A percentile compares a stretch with the other conserved stretches of the same genome.
These are phyloP conservation scores for Ciborinia camelliae DNA, from an alignment of 2,329 filamentous ascomycete genomes.

Conservation along the genomic window DNA sequence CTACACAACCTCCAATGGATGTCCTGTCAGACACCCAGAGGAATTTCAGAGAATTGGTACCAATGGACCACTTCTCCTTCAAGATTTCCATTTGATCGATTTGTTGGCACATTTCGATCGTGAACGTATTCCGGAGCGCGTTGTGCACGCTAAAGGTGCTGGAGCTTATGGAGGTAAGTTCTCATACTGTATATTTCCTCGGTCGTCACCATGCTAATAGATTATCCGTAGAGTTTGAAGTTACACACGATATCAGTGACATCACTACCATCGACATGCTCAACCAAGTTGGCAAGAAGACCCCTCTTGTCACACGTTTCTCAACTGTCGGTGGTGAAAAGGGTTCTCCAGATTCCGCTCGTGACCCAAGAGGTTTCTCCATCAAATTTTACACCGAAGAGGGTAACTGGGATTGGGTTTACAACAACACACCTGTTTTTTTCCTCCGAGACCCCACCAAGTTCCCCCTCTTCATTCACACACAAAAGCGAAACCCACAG, in stretches of 20 bases:
- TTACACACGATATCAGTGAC: slow-evolving; percentile 35
- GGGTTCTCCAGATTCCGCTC: slow-evolving; percentile 63
- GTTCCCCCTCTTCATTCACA: slow-evolving; percentile 73
- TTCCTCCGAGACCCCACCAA: slow-evolving; percentile 72
- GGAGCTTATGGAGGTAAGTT: slow-evolving; percentile 36
- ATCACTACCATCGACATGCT: slow-evolving; percentile 37
- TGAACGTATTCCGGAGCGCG: slow-evolving; percentile 49
- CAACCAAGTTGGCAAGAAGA: slow-evolving; percentile 63
- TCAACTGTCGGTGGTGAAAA: slow-evolving; percentile 70
- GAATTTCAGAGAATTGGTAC: slow-evolving; percentile 51
- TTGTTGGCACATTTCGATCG: slow-evolving; percentile 54
- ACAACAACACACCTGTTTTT: slow-evolving; percentile 75
- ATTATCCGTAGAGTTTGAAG: slow-evolving; percentile 30
- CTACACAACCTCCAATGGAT: slow-evolving; percentile 59
- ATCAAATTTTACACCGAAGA: slow-evolving; percentile 70
- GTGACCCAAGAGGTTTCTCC: slow-evolving; percentile 65
- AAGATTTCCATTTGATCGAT: slow-evolving; percentile 64
- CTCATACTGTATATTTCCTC: not conserved
- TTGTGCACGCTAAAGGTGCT: slow-evolving; percentile 55
- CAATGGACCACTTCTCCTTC: slow-evolving; percentile 58
- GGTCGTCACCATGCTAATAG: slow-evolving; percentile 19
- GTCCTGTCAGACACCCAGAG: slow-evolving; percentile 53
- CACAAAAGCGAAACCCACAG: slow-evolving; percentile 71
- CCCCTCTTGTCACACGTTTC: slow-evolving; percentile 63
- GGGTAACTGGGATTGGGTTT: slow-evolving; percentile 70